These are phyloP conservation scores for Artemisia annua DNA, from an alignment of 129 eudicot genomes.

Conservation along the genomic window DNA sequence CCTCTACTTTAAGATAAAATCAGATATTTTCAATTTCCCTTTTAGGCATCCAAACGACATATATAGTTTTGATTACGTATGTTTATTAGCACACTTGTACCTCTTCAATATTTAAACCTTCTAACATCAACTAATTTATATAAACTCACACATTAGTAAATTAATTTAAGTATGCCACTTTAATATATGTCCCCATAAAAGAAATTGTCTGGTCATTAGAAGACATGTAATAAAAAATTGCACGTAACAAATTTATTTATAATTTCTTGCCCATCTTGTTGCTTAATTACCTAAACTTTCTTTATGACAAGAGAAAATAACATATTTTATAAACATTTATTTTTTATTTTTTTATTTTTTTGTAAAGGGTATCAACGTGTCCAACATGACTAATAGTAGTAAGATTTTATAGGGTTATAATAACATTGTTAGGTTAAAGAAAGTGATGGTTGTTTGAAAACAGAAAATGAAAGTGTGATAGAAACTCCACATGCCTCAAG, in stretches of 20 bases:
- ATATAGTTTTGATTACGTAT: background rate
- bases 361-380: conserved; percentile 19
- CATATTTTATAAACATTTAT: no score
- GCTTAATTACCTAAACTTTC: background rate
- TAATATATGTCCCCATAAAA: background rate
- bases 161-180: background rate
- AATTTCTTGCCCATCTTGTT: background rate
- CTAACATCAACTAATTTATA: background rate
- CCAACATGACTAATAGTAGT: conserved; percentile 6
- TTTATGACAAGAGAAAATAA: background rate
- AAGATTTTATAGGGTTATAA: conserved; percentile 8
- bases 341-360: no score
- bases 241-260: background rate
- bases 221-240: background rate
- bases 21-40: background rate
- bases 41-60: background rate
- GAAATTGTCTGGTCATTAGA: background rate
- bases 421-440: conserved; percentile 26
- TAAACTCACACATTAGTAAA: background rate
- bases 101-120: background rate
- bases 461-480: no score
- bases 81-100: conserved; percentile 14
- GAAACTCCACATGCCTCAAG: conserved; percentile 17
- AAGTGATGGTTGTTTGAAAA: background rate
- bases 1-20: background rate